Conservation (phyloP, 2,329 filamentous ascomycete genomes). For the Monilinia aucupariae region DNA sequence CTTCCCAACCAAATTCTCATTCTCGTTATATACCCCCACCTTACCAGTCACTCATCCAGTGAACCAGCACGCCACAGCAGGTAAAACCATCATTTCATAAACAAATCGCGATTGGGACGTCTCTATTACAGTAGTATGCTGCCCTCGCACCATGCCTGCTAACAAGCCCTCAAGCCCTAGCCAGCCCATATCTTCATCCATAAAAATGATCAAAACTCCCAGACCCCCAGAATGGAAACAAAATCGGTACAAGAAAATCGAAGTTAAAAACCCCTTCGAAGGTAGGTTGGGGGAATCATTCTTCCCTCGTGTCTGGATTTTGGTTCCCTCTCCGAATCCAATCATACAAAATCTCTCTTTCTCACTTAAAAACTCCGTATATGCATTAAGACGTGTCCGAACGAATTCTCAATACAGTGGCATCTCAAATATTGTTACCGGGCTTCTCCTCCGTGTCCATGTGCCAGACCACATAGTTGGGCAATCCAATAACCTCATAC, state of each 20-base stretch:
- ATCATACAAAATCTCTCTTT: conserved; percentile 21
- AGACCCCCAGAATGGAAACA: conserved; percentile 14
- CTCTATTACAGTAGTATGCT: conserved; percentile 31
- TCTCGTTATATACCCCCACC: conserved; percentile 22
- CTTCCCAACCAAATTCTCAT: conserved; percentile 21
- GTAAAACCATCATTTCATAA: conserved; percentile 15
- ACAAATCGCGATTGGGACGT: conserved; percentile 22
- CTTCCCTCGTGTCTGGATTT: conserved; percentile 8
- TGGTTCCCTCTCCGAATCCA: conserved; percentile 23
- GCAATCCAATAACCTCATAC: conserved; percentile 84
- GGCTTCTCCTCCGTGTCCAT: conserved; percentile 94
- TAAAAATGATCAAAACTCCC: conserved; percentile 12
- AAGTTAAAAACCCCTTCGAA: conserved; percentile 17
- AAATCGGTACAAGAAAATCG: conserved; percentile 27
- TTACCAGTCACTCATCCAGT: conserved; percentile 7
- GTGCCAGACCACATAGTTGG: conserved; percentile 98
- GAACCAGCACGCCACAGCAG: not conserved
- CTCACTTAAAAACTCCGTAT: conserved; percentile 31
- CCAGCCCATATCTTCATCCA: conserved; percentile 11
- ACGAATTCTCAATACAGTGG: conserved; percentile 24
- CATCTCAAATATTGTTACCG: conserved; percentile 53
- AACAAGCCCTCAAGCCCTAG: conserved; percentile 20
- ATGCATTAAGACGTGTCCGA: conserved; percentile 33
- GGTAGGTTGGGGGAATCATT: conserved; percentile 1
- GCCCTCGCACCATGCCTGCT: conserved; percentile 14